Evolutionary conservation across 1,139 yeast genomes (phyloP), one percentile per base, ranked within the genome.

Genomic region (Blastobotrys raffinosifermentans): DNA sequence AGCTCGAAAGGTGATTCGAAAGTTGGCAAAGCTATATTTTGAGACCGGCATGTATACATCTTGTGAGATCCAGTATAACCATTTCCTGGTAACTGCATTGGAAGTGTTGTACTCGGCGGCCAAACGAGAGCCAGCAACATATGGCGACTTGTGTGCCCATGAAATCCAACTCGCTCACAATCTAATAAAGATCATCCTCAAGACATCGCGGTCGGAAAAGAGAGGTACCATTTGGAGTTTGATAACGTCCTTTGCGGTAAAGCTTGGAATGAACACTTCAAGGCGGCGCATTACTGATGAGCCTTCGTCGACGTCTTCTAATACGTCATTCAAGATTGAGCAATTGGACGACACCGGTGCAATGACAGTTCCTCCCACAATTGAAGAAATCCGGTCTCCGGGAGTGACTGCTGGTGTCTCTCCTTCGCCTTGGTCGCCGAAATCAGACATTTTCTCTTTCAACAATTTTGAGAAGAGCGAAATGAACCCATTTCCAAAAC

Each of bases 31-130:
- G 14, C 40, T 53, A 4, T 50, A 47, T 26, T 46, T 45, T 32
- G 40, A 51, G 26, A 43, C 51, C 4, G 53, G 41, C 15, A 38
- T 50, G 14, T 52, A 52, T 40, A 20, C 41, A 7, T 38, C 45
- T 4, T 52, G 54, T 26, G 52, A 47, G 33, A 45, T 52, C 16
- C 57, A 52, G 33, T 53, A 53, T 40, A 51, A 50, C 36, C 53
- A 53, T 32, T 52, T 49, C 34, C 33, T 53, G 31, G 47, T 53
- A 9, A 43, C 55, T 5, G 50, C 56, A n/a, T 37, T 53, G 22
- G 54, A 53, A 11, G 55, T 53, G 1, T 35, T 53, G 15, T 49
- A 50, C 30, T 39, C 47, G n/a, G 51, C 54, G 3, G 42, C 51
- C 8, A 41, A 39, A 20, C 37, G 41, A 15, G 41, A 40, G 6